phyloP scores from a whole-genome alignment of 306 rosid genomes.

The Casuarina cunninghamiana region DNA sequence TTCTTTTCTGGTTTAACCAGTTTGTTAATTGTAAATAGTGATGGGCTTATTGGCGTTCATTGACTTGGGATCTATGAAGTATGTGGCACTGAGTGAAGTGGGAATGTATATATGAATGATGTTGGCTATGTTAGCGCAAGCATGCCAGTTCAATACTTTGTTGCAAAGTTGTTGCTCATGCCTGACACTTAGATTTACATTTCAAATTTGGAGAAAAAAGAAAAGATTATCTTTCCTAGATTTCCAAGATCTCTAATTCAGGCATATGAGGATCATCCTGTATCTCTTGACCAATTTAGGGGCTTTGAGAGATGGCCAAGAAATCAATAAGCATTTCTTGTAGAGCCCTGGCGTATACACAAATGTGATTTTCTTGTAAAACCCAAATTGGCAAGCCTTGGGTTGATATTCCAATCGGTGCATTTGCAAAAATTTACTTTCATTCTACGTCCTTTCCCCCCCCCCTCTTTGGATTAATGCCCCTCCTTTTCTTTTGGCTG shows the following conservation, averaged over 20 bases:
- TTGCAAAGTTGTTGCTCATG: neutral
- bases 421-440: neutral
- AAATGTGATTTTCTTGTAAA: neutral
- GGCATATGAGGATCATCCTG: neutral
- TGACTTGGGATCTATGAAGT: neutral
- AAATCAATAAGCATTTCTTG: neutral
- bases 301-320: neutral
- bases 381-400: neutral
- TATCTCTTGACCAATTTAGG: neutral
- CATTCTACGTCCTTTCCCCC: neutral
- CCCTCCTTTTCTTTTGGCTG: neutral
- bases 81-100: neutral
- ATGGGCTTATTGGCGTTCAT: neutral
- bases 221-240: neutral
- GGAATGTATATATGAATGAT: neutral
- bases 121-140: neutral
- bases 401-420: neutral
- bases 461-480: neutral
- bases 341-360: no score
- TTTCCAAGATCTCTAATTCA: neutral
- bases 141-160: neutral
- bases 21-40: neutral
- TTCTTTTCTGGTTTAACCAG: slow-evolving; percentile 8
- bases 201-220: neutral
- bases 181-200: neutral